Percentiles rank a stretch among this genome's conserved stretches.
Conservation (phyloP, 805 yeast genomes). For the Saccharomycopsis vini region DNA sequence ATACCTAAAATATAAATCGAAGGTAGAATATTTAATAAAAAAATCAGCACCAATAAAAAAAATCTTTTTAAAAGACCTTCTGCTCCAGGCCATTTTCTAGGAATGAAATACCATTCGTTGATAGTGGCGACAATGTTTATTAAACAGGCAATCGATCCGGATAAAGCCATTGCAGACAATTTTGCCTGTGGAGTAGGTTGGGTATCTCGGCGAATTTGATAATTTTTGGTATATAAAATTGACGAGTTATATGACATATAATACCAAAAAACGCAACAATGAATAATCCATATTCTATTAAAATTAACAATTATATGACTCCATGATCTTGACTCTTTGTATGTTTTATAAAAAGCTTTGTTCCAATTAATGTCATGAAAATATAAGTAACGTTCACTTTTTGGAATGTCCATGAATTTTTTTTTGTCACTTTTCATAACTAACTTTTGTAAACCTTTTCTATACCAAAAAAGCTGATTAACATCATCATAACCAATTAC, state of each 20-base stretch:
- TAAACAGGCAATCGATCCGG: slow-evolving; percentile 54
- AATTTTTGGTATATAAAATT: slow-evolving; percentile 53
- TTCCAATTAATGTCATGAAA: slow-evolving; percentile 57
- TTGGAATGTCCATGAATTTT: slow-evolving; percentile 43
- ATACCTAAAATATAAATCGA: slow-evolving; percentile 37
- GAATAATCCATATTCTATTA: slow-evolving; percentile 74
- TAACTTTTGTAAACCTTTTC: slow-evolving; percentile 55
- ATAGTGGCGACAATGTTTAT: slow-evolving; percentile 48
- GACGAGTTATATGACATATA: slow-evolving; percentile 64
- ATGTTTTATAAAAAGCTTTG: slow-evolving; percentile 64
- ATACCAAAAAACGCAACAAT: slow-evolving; percentile 67
- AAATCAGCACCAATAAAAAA: slow-evolving; percentile 31
- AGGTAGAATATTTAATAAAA: slow-evolving; percentile 43
- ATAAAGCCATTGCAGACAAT: slow-evolving; percentile 52
- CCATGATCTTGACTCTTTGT: slow-evolving; percentile 69
- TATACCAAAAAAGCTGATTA: slow-evolving; percentile 81
- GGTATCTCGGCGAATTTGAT: slow-evolving; percentile 44
- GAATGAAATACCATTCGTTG: slow-evolving; percentile 55
- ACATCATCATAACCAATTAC: slow-evolving; percentile 85
- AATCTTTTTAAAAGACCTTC: slow-evolving; percentile 46
- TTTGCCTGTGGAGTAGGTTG: slow-evolving; percentile 51
- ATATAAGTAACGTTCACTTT: slow-evolving; percentile 45
- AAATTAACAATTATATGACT: slow-evolving; percentile 63
- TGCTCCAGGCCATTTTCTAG: slow-evolving; percentile 68
- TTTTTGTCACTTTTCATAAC: slow-evolving; percentile 35